Base-by-base conservation (phyloP, 176 grass and related monocot genomes). In the Bothriochloa decipiens region DNA sequence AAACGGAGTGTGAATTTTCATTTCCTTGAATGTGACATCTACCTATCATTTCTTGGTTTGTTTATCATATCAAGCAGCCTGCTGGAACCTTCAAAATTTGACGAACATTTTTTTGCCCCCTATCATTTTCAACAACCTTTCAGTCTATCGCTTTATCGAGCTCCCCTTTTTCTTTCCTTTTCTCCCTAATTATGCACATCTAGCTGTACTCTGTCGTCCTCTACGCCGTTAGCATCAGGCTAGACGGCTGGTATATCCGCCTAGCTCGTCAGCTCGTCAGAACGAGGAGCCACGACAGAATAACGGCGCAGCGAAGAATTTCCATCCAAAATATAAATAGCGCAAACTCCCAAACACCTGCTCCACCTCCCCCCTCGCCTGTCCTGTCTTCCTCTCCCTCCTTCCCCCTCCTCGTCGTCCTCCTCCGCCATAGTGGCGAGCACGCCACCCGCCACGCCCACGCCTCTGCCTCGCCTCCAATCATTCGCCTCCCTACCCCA, bases 361-460 rank as follows among this genome's bases (percentile, higher is more conserved):
- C 87, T 70, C 82, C 87, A 80, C 40, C 40, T 8, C 3, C 61
- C n/a, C 8, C 8, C 13, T 23, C 43, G 40, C 14, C 79, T 70
- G 50, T 39, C 77, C 62, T 11, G 55, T 17, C 22, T 9, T 27
- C 69, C n/a, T 73, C 7, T 4, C 42, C 1, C 3, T 36, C 10
- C 61, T 7, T 1, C 1, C 1, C 47, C 15, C 28, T 45, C 4
- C 18, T 29, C 81, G 11, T 68, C 72, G 27, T 53, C 82, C 0
- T 43, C 65, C 76, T 60, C 69, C 53, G 28, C 55, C 78, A 10
- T 82, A 86, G 83, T 82, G 88, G 83, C 66, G 73, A 82, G 65
- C 88, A 90, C 79, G 86, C 73, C 86, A 73, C 41, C 70, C n/a
- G 68, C 37, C 85, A 82, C 79, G 17, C 16, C 37, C 85, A 82